These are phyloP conservation scores for Salix udensis DNA, from an alignment of 345 rosid genomes.

Conservation along the genomic window DNA sequence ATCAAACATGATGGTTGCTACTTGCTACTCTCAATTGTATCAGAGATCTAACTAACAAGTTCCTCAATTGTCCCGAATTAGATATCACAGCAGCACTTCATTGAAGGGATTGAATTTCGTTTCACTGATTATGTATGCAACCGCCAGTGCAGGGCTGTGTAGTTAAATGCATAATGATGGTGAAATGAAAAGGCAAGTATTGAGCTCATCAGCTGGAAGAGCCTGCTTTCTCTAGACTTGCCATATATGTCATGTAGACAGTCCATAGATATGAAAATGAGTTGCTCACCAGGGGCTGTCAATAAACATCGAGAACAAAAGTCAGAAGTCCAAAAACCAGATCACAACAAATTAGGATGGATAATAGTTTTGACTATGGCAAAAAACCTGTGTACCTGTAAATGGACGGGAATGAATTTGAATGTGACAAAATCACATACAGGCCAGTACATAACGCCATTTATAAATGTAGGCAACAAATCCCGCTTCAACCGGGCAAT, in stretches of 20 bases:
- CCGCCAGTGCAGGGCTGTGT: background rate
- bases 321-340: background rate
- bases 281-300: constrained; percentile 89
- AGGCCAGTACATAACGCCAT: constrained; percentile 87
- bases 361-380: background rate
- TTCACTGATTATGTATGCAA: background rate
- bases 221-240: constrained; percentile 54
- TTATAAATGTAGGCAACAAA: constrained; percentile 61
- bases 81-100: background rate
- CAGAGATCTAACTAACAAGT: background rate
- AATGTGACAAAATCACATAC: constrained; percentile 82
- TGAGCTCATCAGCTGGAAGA: constrained; percentile 16
- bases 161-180: background rate
- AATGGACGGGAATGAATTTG: constrained; percentile 70
- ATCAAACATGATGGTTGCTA: background rate
- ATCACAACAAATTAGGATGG: background rate
- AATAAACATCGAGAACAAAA: constrained; percentile 8
- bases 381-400: constrained; percentile 53
- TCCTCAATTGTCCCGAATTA: background rate
- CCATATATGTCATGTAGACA: constrained; percentile 82
- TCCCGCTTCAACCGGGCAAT: constrained; percentile 72
- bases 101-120: background rate
- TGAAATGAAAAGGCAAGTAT: background rate
- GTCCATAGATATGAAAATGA: constrained; percentile 92
- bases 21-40: background rate